Conservation (phyloP, 1,284 basidiomycete genomes). For the Phellopilus nigrolimitatus region DNA sequence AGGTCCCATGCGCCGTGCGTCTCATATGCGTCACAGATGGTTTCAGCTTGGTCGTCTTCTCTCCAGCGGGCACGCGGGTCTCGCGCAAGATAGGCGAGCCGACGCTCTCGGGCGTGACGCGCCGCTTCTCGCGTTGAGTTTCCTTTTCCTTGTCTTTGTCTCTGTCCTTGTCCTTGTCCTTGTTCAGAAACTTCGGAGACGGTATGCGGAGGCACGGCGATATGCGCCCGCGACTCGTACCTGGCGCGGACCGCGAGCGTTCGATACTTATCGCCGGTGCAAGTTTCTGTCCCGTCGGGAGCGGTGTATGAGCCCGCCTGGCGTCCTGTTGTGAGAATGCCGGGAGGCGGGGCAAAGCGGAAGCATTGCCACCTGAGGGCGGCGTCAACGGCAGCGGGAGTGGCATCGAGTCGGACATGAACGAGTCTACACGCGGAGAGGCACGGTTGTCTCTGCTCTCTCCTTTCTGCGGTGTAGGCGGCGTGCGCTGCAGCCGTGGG, state of each 20-base stretch:
- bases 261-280: conserved; percentile 8
- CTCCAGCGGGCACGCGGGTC: conserved; percentile 2
- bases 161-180: conserved; percentile 15
- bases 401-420: conserved; percentile 21
- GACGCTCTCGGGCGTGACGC: conserved; percentile 26
- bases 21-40: neutral
- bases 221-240: conserved; percentile 21
- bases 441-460: neutral
- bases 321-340: neutral
- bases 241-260: conserved; percentile 15
- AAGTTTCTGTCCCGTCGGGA: neutral
- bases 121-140: conserved; percentile 20
- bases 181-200: conserved; percentile 21
- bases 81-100: conserved; percentile 21
- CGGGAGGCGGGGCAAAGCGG: neutral
- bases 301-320: neutral
- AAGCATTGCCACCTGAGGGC: neutral
- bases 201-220: conserved; percentile 24
- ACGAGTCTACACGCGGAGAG: conserved; percentile 18
- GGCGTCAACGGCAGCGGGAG: conserved; percentile 7
- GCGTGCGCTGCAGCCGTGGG: conserved; percentile 15
- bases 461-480: conserved; percentile 16
- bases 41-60: conserved; percentile 4
- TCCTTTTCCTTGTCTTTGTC: conserved; percentile 22
- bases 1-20: conserved; percentile 41